Base-by-base conservation (phyloP, 306 rosid species). In the Phaseolus lunatus region DNA sequence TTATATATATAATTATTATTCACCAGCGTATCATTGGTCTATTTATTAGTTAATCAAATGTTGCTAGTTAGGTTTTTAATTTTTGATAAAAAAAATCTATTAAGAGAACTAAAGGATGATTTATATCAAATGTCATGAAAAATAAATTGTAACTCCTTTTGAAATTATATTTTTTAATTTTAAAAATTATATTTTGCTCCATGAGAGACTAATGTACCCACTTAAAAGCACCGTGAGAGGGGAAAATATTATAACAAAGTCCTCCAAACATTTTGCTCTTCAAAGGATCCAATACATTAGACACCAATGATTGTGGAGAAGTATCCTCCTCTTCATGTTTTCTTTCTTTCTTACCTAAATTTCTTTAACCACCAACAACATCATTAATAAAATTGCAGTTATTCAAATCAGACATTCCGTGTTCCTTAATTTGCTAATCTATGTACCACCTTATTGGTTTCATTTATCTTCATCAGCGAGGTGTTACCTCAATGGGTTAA, bases 271-370 rank as follows among this genome's bases (percentile, higher is more conserved):
- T 50, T 67, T 76, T 80, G 84, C 62, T 39, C 35, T 48, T 65
- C 43, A 57, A 43, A 79, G 79, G 75, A 68, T 39, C 81, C 65
- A 71, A 75, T 27, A 75, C 81, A 88, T 83, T 49, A 57, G 20
- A 76, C 72, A 75, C 89, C 91, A 74, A 78, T 72, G 84, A 75
- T 85, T 74, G 76, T 52, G 88, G 88, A 88, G 82, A 85, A 68
- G 85, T 73, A 72, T 85, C 66, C 90, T 86, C 92, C 49, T 84
- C 85, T 80, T 85, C 96, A 80, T 80, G 73, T 69, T 78, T 69
- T 58, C 41, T 37, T 72, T 83, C 84, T 62, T 82, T 76, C 77
- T 67, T 78, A 31, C 53, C 39, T 47, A 50, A 74, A 26, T 67
- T 58, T 48, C 80, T 22, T 67, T 35, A 78, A 56, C 56, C 31